Percentiles rank a stretch among this genome's conserved stretches.
Evolutionary conservation across 163 green algal genomes (phyloP).

Genomic region (Chlamydomonas reinhardtii): DNA sequence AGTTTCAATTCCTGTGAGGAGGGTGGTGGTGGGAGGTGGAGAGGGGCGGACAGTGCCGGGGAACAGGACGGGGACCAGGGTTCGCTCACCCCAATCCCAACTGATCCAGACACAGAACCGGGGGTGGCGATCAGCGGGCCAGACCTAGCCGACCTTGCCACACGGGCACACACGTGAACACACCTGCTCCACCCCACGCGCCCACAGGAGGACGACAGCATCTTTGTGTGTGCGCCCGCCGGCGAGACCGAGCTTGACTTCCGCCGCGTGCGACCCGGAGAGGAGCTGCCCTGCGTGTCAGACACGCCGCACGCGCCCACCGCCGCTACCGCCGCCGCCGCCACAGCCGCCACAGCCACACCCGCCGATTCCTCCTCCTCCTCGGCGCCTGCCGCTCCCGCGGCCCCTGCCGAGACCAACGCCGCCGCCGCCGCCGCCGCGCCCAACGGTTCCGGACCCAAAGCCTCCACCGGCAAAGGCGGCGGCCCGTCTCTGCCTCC

Average conservation of each 20-base stretch:
- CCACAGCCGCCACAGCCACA: too few species aligned
- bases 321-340: background rate
- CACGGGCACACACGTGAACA: too few species aligned
- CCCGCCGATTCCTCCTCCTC: too few species aligned
- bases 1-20: too few species aligned
- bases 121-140: too few species aligned
- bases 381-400: background rate
- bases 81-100: too few species aligned
- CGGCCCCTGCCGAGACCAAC: background rate
- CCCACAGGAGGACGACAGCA: slow-evolving; percentile 52
- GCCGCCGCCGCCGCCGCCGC: background rate
- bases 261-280: background rate
- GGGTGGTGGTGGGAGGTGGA: too few species aligned
- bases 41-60: too few species aligned
- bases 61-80: too few species aligned
- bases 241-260: slow-evolving; percentile 7
- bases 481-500: slow-evolving; percentile 20
- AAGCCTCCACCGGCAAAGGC: background rate
- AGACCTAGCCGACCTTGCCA: too few species aligned
- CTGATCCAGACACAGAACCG: too few species aligned
- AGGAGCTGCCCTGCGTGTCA: background rate
- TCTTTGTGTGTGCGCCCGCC: slow-evolving; percentile 6
- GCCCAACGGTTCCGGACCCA: background rate
- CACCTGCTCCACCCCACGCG: background rate
- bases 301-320: background rate